These are phyloP conservation scores for Rubus parviflorus DNA, from an alignment of 306 rosid genomes.

Conservation along the genomic window DNA sequence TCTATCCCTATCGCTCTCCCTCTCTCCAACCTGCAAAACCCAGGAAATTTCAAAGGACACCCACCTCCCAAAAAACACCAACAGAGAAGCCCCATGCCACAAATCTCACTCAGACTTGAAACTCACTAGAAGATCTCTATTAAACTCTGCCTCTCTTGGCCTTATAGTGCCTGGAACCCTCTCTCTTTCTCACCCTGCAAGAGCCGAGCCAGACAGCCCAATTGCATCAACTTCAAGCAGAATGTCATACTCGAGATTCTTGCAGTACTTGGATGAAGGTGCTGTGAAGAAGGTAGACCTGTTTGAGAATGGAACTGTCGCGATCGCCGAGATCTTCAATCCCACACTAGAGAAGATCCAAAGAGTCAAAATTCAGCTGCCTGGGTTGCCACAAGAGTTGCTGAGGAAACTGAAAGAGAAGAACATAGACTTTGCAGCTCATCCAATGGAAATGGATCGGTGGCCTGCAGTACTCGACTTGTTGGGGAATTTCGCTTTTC, in stretches of 20 bases:
- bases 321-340: slow-evolving; percentile 66
- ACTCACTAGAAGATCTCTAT: slow-evolving; percentile 41
- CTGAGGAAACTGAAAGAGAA: slow-evolving; percentile 58
- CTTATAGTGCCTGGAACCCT: slow-evolving; percentile 32
- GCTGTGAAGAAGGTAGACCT: slow-evolving; percentile 68
- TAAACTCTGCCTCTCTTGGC: slow-evolving; percentile 37
- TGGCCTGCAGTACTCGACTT: slow-evolving; percentile 48
- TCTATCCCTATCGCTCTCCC: slow-evolving; percentile 41
- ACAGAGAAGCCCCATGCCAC: slow-evolving; percentile 36
- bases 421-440: slow-evolving; percentile 67
- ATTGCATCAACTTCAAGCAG: slow-evolving; percentile 51
- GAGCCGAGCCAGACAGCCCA: slow-evolving; percentile 64
- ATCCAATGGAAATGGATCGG: slow-evolving; percentile 48
- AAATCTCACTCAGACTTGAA: slow-evolving; percentile 32
- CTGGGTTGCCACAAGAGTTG: slow-evolving; percentile 60
- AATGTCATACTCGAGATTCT: slow-evolving; percentile 66
- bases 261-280: slow-evolving; percentile 65
- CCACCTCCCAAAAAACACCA: slow-evolving; percentile 31
- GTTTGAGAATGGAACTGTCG: slow-evolving; percentile 67
- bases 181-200: slow-evolving; percentile 42
- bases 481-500: slow-evolving; percentile 65
- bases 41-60: slow-evolving; percentile 41
- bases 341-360: slow-evolving; percentile 58
- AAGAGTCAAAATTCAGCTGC: slow-evolving; percentile 67
- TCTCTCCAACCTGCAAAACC: slow-evolving; percentile 48